Evolutionary conservation across 2,329 filamentous ascomycete genomes (phyloP).

Genomic region (Sclerotinia nivalis): DNA sequence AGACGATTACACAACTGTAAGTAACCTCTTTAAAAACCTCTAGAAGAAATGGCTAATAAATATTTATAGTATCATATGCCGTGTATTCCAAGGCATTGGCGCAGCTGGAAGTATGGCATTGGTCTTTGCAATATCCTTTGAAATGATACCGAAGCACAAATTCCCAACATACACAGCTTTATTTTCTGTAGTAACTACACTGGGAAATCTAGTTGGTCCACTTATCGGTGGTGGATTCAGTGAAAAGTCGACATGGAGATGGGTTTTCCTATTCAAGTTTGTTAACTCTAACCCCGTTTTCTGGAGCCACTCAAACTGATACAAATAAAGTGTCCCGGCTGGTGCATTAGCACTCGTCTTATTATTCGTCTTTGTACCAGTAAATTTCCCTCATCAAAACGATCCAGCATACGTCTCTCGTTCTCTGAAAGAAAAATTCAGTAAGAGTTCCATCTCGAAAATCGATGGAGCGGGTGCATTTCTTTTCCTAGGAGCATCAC

Average conservation of each 20-base stretch:
- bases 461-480: not conserved
- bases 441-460: not conserved
- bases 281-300: not conserved
- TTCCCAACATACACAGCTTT: constrained; percentile 36
- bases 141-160: constrained; percentile 1
- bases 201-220: constrained; percentile 35
- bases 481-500: not conserved
- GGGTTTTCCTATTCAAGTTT: constrained; percentile 26
- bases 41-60: not conserved
- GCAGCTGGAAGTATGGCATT: constrained; percentile 46
- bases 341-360: not conserved
- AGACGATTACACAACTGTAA: constrained; percentile 7
- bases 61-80: constrained; percentile 23
- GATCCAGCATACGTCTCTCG: not conserved
- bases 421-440: not conserved
- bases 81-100: constrained; percentile 47
- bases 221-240: constrained; percentile 41
- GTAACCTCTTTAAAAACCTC: not conserved
- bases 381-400: not conserved
- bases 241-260: constrained; percentile 42
- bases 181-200: constrained; percentile 21
- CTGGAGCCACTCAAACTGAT: not conserved
- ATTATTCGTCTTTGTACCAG: not conserved
- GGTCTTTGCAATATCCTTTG: not conserved
- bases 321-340: not conserved